Percentiles rank a stretch among this genome's conserved stretches.
phyloP scores from a whole-genome alignment of 305 asterid species.

The Solanum aculeatissimum region DNA sequence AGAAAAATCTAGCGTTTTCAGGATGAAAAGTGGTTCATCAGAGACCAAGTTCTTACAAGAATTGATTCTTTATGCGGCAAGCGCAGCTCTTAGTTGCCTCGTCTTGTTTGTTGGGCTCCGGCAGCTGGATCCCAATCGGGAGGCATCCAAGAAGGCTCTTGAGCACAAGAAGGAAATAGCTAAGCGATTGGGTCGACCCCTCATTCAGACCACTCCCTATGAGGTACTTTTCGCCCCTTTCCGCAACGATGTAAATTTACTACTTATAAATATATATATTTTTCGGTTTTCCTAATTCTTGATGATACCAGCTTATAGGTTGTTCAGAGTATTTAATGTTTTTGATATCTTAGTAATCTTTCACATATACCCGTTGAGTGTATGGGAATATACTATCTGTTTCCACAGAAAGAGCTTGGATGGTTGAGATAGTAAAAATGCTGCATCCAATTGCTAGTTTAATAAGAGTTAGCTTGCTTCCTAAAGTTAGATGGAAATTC shows the following conservation, averaged over 20 bases:
- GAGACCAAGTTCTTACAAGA: slow-evolving; percentile 61
- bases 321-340: neutral
- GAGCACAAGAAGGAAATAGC: slow-evolving; percentile 82
- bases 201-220: slow-evolving; percentile 58
- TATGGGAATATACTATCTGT: neutral
- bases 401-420: neutral
- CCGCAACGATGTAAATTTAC: too few relatives aligned
- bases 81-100: slow-evolving; percentile 81
- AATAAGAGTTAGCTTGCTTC: neutral
- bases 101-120: slow-evolving; percentile 68
- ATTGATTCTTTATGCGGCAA: slow-evolving; percentile 70
- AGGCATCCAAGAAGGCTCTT: slow-evolving; percentile 59
- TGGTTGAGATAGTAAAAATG: neutral
- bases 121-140: slow-evolving; percentile 77
- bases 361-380: neutral
- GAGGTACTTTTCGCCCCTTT: slow-evolving; percentile 36
- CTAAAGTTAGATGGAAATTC: neutral
- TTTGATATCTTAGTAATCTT: neutral
- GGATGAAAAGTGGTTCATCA: slow-evolving; percentile 30
- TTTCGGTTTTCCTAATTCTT: neutral
- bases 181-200: slow-evolving; percentile 80
- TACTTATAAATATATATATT: too few relatives aligned
- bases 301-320: neutral
- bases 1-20: neutral
- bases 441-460: neutral